phyloP scores from a whole-genome alignment of 495 filamentous ascomycete species.

The Pyronema domesticum region DNA sequence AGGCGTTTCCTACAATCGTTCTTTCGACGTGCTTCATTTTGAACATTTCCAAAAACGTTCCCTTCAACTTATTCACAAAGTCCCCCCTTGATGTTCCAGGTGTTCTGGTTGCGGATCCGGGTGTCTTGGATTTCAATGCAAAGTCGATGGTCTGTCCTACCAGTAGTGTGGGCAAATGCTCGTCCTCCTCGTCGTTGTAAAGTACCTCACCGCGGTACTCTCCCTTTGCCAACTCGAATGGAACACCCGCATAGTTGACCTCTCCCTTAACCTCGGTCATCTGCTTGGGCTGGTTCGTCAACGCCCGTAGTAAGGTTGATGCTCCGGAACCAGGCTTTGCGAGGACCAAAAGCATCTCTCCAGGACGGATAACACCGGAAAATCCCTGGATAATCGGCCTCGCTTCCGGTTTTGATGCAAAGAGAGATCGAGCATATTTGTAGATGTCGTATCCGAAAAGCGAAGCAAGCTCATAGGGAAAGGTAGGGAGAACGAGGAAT shows the following conservation, averaged over 20 bases:
- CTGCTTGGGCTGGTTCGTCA: conserved; percentile 48
- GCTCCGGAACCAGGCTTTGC: conserved; percentile 55
- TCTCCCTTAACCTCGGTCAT: conserved; percentile 23
- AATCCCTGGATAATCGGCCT: conserved; percentile 55
- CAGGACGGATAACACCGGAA: conserved; percentile 52
- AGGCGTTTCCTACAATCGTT: conserved; percentile 72
- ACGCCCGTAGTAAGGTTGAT: conserved; percentile 55
- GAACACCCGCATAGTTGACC: conserved; percentile 26
- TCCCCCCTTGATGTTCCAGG: conserved; percentile 28
- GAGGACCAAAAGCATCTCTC: conserved; percentile 68
- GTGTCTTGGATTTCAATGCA: conserved; percentile 37
- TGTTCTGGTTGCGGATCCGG: conserved; percentile 26
- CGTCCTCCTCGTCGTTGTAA: conserved; percentile 46
- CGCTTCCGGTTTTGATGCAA: conserved; percentile 30
- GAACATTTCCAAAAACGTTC: conserved; percentile 40
- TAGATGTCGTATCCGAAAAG: conserved; percentile 19
- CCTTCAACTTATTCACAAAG: conserved; percentile 32
- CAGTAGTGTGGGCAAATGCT: conserved; percentile 47
- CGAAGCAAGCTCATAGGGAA: conserved; percentile 17
- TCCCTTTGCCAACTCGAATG: conserved; percentile 35
- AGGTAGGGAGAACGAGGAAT: conserved; percentile 27
- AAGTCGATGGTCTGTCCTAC: conserved; percentile 51
- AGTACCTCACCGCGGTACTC: conserved; percentile 48
- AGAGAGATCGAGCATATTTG: conserved; percentile 14
- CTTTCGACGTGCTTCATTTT: conserved; percentile 65